These are phyloP conservation scores for Takashimella koratensis DNA, from an alignment of 1,284 basidiomycete genomes.

Conservation along the genomic window DNA sequence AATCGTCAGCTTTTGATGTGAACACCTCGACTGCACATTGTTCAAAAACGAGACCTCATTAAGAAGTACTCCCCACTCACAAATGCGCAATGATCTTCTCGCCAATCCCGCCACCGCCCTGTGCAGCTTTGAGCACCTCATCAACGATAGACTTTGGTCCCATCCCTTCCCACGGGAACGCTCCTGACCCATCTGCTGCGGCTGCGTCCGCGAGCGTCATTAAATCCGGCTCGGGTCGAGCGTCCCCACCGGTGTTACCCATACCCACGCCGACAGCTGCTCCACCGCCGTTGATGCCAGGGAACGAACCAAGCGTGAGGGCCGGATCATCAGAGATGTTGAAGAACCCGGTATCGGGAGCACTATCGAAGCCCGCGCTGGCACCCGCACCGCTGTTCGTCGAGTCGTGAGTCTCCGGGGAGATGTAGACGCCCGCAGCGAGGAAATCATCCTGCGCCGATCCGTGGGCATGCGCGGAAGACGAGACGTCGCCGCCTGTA, in stretches of 20 bases:
- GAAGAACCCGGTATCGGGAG: neutral
- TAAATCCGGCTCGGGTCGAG: slow-evolving; percentile 31
- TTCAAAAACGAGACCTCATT: too few relatives aligned
- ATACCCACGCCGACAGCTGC: neutral
- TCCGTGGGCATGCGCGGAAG: too few relatives aligned
- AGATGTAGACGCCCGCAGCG: neutral
- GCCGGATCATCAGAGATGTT: neutral
- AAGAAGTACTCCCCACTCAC: slow-evolving; percentile 19
- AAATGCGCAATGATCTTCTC: slow-evolving; percentile 40
- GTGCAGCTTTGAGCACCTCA: slow-evolving; percentile 30
- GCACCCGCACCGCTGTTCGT: neutral
- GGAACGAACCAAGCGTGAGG: neutral
- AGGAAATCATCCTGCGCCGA: neutral
- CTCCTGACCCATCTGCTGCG: slow-evolving; percentile 22
- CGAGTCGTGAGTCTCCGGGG: neutral
- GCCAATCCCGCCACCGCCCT: slow-evolving; percentile 29
- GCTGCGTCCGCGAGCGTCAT: slow-evolving; percentile 49
- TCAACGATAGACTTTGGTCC: slow-evolving; percentile 21
- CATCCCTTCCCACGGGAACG: slow-evolving; percentile 31
- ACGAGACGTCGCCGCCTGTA: slow-evolving; percentile 3
- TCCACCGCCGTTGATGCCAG: neutral
- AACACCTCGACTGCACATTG: too few relatives aligned
- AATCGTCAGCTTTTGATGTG: too few relatives aligned
- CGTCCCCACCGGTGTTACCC: neutral
- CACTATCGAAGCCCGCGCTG: neutral